These are phyloP conservation scores for Cryptosporidium ubiquitum DNA, from an alignment of 169 alveolate species.

Conservation along the genomic window DNA sequence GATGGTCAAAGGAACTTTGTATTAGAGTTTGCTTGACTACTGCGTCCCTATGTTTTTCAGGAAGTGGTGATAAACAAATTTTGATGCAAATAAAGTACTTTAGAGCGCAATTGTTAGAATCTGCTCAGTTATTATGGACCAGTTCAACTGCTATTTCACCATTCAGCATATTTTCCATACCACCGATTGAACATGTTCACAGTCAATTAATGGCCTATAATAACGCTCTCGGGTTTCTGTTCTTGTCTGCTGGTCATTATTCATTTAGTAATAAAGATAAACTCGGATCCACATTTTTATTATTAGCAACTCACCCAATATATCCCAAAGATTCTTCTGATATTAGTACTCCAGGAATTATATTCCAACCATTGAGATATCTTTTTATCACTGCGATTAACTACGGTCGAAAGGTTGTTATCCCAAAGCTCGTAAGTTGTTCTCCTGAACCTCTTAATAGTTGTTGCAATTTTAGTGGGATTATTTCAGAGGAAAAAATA, in stretches of 20 bases:
- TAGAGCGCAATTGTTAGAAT: constrained; percentile 32
- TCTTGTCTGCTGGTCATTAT: constrained; percentile 48
- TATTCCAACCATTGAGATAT: constrained; percentile 67
- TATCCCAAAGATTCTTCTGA: constrained; percentile 66
- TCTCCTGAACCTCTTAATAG: background rate
- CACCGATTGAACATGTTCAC: constrained; percentile 67
- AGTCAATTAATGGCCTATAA: constrained; percentile 72
- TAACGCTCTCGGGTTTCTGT: constrained; percentile 69
- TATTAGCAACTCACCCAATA: constrained; percentile 62
- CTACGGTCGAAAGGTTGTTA: constrained; percentile 15
- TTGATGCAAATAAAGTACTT: constrained; percentile 39
- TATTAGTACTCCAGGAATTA: constrained; percentile 61
- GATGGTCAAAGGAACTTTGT: constrained; percentile 62
- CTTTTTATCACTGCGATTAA: constrained; percentile 11
- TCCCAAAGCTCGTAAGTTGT: constrained; percentile 17
- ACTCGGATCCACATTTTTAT: constrained; percentile 31
- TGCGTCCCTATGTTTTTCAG: constrained; percentile 40
- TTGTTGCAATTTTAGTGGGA: background rate
- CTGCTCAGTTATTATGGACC: constrained; percentile 65
- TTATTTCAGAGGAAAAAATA: constrained; percentile 15
- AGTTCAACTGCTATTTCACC: constrained; percentile 72
- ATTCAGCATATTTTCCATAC: constrained; percentile 54
- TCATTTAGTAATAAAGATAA: constrained; percentile 30
- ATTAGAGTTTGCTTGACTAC: constrained; percentile 57
- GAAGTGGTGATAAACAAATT: constrained; percentile 53